Evolutionary conservation across 805 yeast species (phyloP), one percentile per base, ranked within the genome.

Genomic region (Yarrowia porcina): DNA sequence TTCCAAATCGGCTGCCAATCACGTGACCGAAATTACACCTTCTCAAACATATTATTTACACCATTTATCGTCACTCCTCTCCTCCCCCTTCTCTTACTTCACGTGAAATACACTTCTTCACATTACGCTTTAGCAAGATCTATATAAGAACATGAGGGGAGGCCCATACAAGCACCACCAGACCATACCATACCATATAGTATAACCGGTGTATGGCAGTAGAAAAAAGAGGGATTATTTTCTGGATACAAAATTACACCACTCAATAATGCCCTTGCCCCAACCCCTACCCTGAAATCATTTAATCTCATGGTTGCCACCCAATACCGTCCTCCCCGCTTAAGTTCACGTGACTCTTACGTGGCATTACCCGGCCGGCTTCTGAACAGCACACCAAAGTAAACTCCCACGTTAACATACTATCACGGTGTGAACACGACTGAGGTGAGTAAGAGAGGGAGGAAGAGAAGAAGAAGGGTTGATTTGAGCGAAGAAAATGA

Each of bases 311-410:
- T 21, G n/a, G 11, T n/a, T 17, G n/a, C 30, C 47, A 23, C 28
- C n/a, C 27, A 12, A 11, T n/a, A n/a, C n/a, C 20, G 15, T 11
- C 20, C 15, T 13, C 30, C 27, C 47, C 47, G 28, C 47, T 25
- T 20, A 15, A 9, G 4, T n/a, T 5, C 59, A 52, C 59, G 59
- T 52, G 59, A 52, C 59, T 33, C 15, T 36, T 35, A 35, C 44
- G 59, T 36, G 59, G 59, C 59, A 36, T 52, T 52, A 52, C 59
- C 59, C 59, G 59, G 59, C 59, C 59, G 59, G 59, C 59, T 35
- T 52, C 59, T 52, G 59, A 52, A 52, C 59, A 52, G 59, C 59
- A 52, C 59, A 52, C 59, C 59, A 35, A 23, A 52, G 44, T 52
- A 52, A 52, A 52, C 59, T 52, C 59, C 59, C 59, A 52, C 59